Evolutionary conservation across 768 basidiomycete genomes (phyloP).

Genomic region (Lactarius akahatsu): DNA sequence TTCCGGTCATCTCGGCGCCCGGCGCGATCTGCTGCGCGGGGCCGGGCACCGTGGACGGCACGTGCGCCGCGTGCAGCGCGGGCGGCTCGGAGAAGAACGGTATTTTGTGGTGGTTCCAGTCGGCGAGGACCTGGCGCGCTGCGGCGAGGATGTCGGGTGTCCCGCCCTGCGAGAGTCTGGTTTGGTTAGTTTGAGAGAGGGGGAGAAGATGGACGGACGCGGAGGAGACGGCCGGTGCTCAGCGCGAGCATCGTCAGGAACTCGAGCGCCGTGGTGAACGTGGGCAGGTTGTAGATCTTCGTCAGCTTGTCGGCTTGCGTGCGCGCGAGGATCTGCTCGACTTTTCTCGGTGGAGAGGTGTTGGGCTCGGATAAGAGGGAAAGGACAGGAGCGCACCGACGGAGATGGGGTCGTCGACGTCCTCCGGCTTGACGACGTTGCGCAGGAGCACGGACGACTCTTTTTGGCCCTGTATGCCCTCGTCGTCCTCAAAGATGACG

Average conservation of each 20-base stretch:
- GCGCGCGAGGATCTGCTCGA: constrained; percentile 80
- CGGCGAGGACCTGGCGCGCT: constrained; percentile 76
- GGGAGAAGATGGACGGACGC: constrained; percentile 45
- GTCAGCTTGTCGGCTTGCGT: constrained; percentile 70
- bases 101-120: constrained; percentile 98
- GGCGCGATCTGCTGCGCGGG: constrained; percentile 47
- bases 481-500: constrained; percentile 90
- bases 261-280: constrained; percentile 67
- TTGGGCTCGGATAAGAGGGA: background rate
- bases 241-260: constrained; percentile 91
- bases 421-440: constrained; percentile 89
- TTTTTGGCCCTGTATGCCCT: constrained; percentile 44
- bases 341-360: constrained; percentile 50
- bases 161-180: constrained; percentile 87
- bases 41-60: constrained; percentile 49
- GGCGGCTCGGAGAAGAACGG: constrained; percentile 86
- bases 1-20: constrained; percentile 77
- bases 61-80: constrained; percentile 68
- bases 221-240: constrained; percentile 76
- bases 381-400: constrained; percentile 57
- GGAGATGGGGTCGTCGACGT: constrained; percentile 85
- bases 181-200: too few species aligned
- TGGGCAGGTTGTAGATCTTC: constrained; percentile 83
- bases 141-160: constrained; percentile 84
- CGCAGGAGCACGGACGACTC: constrained; percentile 67